Conservation (phyloP, 176 grass and related monocot genomes). For the Luzula sylvatica region DNA sequence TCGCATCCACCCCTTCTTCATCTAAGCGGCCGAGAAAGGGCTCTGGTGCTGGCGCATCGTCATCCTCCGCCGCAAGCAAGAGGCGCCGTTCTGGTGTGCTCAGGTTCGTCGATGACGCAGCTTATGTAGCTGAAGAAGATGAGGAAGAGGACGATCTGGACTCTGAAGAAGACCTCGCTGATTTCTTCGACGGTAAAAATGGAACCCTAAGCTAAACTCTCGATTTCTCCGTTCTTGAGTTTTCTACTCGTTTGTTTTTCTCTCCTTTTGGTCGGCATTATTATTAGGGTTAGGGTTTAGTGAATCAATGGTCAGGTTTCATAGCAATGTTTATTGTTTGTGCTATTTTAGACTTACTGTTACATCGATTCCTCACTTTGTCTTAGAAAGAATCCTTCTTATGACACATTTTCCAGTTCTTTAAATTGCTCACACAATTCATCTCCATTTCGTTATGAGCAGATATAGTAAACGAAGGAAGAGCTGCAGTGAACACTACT, state of each 20-base stretch:
- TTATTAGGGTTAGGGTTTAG: background rate
- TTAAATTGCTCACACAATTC: background rate
- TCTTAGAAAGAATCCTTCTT: background rate
- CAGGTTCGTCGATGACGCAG: constrained; percentile 68
- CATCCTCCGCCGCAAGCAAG: constrained; percentile 28
- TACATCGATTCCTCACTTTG: background rate
- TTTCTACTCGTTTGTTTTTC: background rate
- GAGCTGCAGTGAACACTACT: constrained; percentile 12
- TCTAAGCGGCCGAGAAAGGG: constrained; percentile 28
- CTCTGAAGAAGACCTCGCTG: constrained; percentile 25
- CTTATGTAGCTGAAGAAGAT: constrained; percentile 35
- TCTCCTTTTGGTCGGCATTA: background rate
- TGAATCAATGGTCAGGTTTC: background rate
- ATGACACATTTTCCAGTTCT: background rate
- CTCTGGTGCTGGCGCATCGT: constrained; percentile 2
- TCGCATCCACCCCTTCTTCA: constrained; percentile 15
- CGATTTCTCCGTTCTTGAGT: background rate
- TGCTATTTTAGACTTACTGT: background rate
- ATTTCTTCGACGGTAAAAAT: constrained; percentile 23
- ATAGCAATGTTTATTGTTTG: background rate
- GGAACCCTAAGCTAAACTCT: background rate
- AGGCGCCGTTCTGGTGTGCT: constrained; percentile 39
- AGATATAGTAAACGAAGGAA: constrained; percentile 17
- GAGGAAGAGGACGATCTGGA: constrained; percentile 38
- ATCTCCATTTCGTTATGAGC: background rate